Evolutionary conservation across 192 early-diverging fungal species (phyloP).

Genomic region (Gryganskiella cystojenkinii): DNA sequence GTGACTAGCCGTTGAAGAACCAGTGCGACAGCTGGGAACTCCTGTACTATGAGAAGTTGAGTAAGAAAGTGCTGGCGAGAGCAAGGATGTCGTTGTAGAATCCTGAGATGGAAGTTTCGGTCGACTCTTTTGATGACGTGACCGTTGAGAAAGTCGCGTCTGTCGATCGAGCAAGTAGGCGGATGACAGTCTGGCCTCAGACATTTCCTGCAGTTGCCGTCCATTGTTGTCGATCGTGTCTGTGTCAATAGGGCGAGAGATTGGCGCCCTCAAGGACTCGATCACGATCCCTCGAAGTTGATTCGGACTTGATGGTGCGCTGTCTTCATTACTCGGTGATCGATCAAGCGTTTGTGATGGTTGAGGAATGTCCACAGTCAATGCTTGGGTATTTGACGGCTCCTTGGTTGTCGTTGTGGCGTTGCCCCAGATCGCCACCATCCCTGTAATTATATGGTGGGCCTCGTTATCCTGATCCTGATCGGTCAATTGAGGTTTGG

Average conservation of each 20-base stretch:
- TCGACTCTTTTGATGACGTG: not conserved
- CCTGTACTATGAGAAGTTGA: not conserved
- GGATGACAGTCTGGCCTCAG: not conserved
- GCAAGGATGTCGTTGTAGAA: slow-evolving; percentile 2
- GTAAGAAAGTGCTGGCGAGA: not conserved
- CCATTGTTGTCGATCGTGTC: not conserved
- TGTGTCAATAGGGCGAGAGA: not conserved
- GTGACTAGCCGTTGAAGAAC: too few relatives aligned
- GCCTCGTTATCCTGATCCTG: too few relatives aligned
- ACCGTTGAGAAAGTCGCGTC: not conserved
- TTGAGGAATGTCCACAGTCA: slow-evolving; percentile 2
- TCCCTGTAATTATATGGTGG: too few relatives aligned
- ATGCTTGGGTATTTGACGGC: too few relatives aligned
- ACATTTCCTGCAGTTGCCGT: not conserved
- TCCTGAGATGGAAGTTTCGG: not conserved
- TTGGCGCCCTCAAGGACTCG: slow-evolving; percentile 31
- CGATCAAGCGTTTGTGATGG: not conserved
- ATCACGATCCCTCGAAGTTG: slow-evolving; percentile 33
- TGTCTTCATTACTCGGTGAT: not conserved
- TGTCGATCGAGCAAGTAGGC: slow-evolving; percentile 35
- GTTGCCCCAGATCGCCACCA: too few relatives aligned
- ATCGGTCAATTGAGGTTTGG: too few relatives aligned
- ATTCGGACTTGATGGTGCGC: slow-evolving; percentile 7
- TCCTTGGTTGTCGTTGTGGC: too few relatives aligned
- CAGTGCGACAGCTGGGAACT: too few relatives aligned